Evolutionary conservation across 2,329 filamentous ascomycete genomes (phyloP).

Genomic region (Fusarium anthophilum): DNA sequence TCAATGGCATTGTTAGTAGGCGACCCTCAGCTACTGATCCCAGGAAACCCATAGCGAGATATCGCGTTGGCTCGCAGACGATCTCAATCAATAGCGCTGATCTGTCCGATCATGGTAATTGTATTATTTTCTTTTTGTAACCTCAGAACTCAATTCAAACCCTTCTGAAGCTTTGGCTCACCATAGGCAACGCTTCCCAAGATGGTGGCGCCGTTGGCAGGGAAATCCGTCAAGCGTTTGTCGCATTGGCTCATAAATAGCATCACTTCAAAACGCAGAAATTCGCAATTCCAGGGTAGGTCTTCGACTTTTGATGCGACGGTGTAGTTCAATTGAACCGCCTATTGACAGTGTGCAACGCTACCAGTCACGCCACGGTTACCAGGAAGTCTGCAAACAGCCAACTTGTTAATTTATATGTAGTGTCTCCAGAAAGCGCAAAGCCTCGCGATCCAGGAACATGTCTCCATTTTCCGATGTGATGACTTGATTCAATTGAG

Average conservation of each 20-base stretch:
- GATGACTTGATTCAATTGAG: not conserved
- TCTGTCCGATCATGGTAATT: not conserved
- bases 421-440: not conserved
- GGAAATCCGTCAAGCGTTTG: not conserved
- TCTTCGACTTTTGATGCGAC: not conserved
- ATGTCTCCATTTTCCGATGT: not conserved
- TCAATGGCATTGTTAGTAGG: too few species aligned
- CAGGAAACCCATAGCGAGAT: not conserved
- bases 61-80: fast-evolving
- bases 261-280: fast-evolving
- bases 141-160: not conserved
- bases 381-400: not conserved
- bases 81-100: fast-evolving
- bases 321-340: too few species aligned
- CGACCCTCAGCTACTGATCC: not conserved
- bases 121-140: fast-evolving
- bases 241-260: not conserved
- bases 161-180: not conserved
- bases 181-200: not conserved
- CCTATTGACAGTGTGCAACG: too few species aligned
- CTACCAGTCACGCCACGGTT: too few species aligned
- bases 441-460: not conserved
- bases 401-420: not conserved
- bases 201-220: not conserved
- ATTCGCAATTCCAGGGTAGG: not conserved